Conservation (phyloP, 768 basidiomycete species). For the Trametes cingulata region DNA sequence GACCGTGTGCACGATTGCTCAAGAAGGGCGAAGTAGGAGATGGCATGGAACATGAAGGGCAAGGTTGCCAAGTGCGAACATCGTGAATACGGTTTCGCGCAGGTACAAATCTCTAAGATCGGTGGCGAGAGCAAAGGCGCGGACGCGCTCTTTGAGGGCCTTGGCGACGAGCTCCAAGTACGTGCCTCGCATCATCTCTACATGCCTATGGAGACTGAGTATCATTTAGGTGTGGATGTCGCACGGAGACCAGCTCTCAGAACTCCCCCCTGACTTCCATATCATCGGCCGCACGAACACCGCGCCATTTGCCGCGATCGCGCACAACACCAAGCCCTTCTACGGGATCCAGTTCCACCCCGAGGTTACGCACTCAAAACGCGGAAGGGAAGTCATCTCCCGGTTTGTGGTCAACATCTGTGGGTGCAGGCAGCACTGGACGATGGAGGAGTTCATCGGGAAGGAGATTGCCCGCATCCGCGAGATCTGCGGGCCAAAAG, state of each 20-base stretch:
- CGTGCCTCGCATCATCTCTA: conserved; percentile 12
- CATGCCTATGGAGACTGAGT: background rate
- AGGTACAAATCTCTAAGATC: conserved; percentile 69
- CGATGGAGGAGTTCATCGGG: conserved; percentile 98
- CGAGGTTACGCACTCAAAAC: conserved; percentile 93
- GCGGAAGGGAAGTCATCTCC: conserved; percentile 86
- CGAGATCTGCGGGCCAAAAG: conserved; percentile 90
- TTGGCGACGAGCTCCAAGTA: conserved; percentile 91
- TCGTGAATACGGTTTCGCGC: conserved; percentile 94
- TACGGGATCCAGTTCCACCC: conserved; percentile 99
- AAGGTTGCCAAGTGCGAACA: conserved; percentile 84
- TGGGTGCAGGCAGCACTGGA: conserved; percentile 81
- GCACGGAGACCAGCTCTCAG: conserved; percentile 91
- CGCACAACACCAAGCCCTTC: conserved; percentile 84
- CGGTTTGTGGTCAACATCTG: conserved; percentile 86
- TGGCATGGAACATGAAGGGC: conserved; percentile 86
- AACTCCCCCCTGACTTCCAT: conserved; percentile 80
- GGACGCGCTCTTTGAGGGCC: conserved; percentile 80
- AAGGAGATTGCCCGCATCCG: conserved; percentile 94
- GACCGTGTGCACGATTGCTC: background rate
- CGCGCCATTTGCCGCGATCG: conserved; percentile 92
- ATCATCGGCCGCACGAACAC: conserved; percentile 84
- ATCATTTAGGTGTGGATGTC: conserved; percentile 95
- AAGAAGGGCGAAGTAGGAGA: conserved; percentile 60
- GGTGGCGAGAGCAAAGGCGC: conserved; percentile 48